These are phyloP conservation scores for Ogataea degrootiae DNA, from an alignment of 805 yeast genomes.

Conservation along the genomic window DNA sequence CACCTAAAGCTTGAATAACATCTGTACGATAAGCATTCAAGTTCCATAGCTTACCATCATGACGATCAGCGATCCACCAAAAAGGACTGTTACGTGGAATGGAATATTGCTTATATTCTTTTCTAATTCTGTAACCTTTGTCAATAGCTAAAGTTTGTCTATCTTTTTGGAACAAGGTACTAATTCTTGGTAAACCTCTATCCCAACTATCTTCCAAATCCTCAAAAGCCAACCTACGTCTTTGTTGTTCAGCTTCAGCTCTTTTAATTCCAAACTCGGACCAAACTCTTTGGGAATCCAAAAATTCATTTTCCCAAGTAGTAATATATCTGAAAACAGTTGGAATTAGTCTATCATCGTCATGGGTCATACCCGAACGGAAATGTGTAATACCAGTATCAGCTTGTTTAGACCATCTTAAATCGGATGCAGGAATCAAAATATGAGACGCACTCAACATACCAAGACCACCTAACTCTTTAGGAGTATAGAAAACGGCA, in stretches of 20 bases:
- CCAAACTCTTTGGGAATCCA: slow-evolving; percentile 96
- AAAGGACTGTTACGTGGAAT: slow-evolving; percentile 76
- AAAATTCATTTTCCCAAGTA: slow-evolving; percentile 94
- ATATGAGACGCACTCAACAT: slow-evolving; percentile 97
- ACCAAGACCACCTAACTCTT: slow-evolving; percentile 95
- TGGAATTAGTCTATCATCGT: slow-evolving; percentile 79
- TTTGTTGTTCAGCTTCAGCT: slow-evolving; percentile 78
- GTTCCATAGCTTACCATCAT: slow-evolving; percentile 96
- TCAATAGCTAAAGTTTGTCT: slow-evolving; percentile 92
- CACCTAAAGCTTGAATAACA: slow-evolving; percentile 95
- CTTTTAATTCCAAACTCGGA: slow-evolving; percentile 91
- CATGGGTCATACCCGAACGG: slow-evolving; percentile 86
- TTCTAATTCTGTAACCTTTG: slow-evolving; percentile 84
- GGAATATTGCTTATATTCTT: slow-evolving; percentile 70
- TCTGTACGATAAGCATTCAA: slow-evolving; percentile 89
- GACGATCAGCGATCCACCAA: slow-evolving; percentile 94
- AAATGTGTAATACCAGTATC: slow-evolving; percentile 93
- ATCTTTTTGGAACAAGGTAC: slow-evolving; percentile 92
- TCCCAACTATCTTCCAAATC: slow-evolving; percentile 96
- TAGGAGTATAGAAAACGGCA: slow-evolving; percentile 96
- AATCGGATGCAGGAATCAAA: slow-evolving; percentile 87
- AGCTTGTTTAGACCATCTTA: slow-evolving; percentile 87
- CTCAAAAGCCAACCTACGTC: slow-evolving; percentile 83
- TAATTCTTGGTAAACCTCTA: slow-evolving; percentile 92
- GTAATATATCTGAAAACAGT: slow-evolving; percentile 89